Evolutionary conservation across 2,329 filamentous ascomycete genomes (phyloP), one percentile per base, ranked within the genome.

Genomic region (Microcyclosporella mali): DNA sequence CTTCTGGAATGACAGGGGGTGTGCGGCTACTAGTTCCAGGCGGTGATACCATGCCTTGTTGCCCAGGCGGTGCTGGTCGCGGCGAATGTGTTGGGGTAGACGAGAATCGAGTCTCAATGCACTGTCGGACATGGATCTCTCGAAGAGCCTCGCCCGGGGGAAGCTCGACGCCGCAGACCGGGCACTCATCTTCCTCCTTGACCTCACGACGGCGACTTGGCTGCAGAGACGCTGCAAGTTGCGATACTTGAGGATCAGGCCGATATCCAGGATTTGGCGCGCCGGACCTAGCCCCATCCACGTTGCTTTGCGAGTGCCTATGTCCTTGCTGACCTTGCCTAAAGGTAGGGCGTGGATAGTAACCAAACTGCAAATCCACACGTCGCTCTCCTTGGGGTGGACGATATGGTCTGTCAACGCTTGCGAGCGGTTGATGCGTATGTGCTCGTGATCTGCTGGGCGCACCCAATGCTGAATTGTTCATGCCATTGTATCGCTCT

Each of bases 171-270:
- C 85, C 84, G 55, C 85, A 90, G 33, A 89, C 76, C 0, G 85
- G 85, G 49, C 85, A 90, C 56, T 87, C 82, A 58, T 89, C 85
- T 58, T 88, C 85, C 60, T 89, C 85, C 2, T 61, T 53, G 10
- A 72, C 60, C 45, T 61, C 46, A 4, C 58, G 52, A 25, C 21
- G 21, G 10, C 57, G 47, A 1, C 53, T 46, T 39, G 34, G 17
- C 9, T 29, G 35, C 15, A 27, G 2, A 18, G 41, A 30, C 12
- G 15, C 9, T 18, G 27, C 15, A n/a, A n/a, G n/a, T n/a, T n/a
- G n/a, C n/a, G n/a, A n/a, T n/a, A n/a, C n/a, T n/a, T n/a, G n/a
- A n/a, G n/a, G n/a, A n/a, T n/a, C n/a, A n/a, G n/a, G n/a, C n/a
- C n/a, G n/a, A n/a, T n/a, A n/a, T n/a, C n/a, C n/a, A n/a, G n/a